These are phyloP conservation scores for Paecilomyces dactylethromorphus DNA, from an alignment of 2,329 filamentous ascomycete species.

Conservation along the genomic window DNA sequence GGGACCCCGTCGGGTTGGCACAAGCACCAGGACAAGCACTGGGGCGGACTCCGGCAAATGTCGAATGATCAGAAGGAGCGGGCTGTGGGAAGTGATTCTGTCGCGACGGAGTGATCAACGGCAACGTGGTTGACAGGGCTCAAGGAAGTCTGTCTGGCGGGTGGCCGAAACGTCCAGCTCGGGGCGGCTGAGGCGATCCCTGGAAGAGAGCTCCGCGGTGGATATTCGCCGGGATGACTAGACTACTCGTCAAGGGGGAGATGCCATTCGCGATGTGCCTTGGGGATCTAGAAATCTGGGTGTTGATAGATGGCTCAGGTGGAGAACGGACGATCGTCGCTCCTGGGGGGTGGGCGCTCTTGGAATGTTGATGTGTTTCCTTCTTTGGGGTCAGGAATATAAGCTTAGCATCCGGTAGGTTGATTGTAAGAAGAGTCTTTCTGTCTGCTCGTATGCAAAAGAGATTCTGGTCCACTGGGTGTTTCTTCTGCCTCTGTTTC, in stretches of 20 bases:
- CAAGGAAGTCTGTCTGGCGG: not conserved
- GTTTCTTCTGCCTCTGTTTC: not conserved
- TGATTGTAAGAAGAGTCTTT: slow-evolving; percentile 4
- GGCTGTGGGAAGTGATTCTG: not conserved
- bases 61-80: not conserved
- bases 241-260: not conserved
- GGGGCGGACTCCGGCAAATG: not conserved
- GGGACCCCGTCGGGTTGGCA: slow-evolving; percentile 6
- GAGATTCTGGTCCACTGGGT: not conserved
- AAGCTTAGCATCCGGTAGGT: slow-evolving; percentile 13
- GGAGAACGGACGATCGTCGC: slow-evolving; percentile 6
- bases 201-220: not conserved
- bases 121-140: slow-evolving; percentile 21
- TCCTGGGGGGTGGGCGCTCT: slow-evolving; percentile 6
- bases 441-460: not conserved
- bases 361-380: slow-evolving; percentile 8
- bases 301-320: not conserved
- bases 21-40: not conserved
- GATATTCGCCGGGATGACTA: not conserved
- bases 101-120: slow-evolving; percentile 9
- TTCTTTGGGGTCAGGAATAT: slow-evolving; percentile 13
- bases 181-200: slow-evolving; percentile 2
- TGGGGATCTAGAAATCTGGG: not conserved
- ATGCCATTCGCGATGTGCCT: not conserved
- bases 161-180: not conserved